Percentiles rank a stretch among this genome's conserved stretches.
These are phyloP conservation scores for Myxozyma neotropica DNA, from an alignment of 805 yeast species.

Conservation along the genomic window DNA sequence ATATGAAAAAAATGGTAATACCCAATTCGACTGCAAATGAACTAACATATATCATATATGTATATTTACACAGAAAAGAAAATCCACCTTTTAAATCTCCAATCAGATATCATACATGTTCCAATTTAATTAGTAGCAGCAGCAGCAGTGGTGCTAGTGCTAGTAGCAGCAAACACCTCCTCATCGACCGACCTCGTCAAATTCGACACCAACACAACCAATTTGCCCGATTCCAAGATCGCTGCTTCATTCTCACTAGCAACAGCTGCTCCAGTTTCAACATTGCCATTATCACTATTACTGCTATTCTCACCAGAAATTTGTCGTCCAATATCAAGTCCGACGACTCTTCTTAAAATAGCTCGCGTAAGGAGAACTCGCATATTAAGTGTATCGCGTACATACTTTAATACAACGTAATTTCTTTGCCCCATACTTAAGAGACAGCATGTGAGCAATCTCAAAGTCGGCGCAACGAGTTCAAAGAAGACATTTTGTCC, in stretches of 20 bases:
- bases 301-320: not conserved
- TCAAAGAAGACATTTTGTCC: conserved; percentile 31
- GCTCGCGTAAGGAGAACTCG: conserved; percentile 24
- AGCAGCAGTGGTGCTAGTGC: too few species aligned
- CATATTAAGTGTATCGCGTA: conserved; percentile 18
- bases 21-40: not conserved
- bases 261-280: too few species aligned
- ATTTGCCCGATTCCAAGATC: conserved; percentile 21
- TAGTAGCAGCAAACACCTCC: not conserved
- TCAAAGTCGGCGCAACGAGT: conserved; percentile 30
- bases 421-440: conserved; percentile 36
- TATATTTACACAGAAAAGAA: too few species aligned
- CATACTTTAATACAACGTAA: conserved; percentile 16
- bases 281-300: not conserved
- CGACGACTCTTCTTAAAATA: conserved; percentile 25
- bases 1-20: not conserved
- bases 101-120: too few species aligned
- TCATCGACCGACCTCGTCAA: conserved; percentile 16
- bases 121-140: not conserved
- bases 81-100: too few species aligned
- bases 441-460: conserved; percentile 31
- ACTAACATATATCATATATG: too few species aligned
- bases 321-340: conserved; percentile 9
- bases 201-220: conserved; percentile 22
- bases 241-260: conserved; percentile 12